Evolutionary conservation across 2,329 filamentous ascomycete species (phyloP).

Genomic region (Rugonectria rugulosa): DNA sequence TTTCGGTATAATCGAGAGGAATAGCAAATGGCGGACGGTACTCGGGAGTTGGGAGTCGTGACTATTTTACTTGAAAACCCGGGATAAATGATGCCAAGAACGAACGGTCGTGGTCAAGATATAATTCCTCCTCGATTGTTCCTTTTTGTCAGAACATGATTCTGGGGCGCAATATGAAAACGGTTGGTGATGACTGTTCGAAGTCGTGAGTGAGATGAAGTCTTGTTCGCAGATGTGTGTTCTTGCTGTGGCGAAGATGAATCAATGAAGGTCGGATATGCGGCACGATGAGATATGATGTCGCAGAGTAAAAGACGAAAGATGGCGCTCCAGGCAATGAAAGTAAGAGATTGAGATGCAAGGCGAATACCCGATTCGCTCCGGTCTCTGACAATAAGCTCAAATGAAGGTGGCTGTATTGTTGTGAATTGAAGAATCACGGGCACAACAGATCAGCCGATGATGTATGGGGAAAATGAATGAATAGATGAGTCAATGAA

Average conservation of each 20-base stretch:
- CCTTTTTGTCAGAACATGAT: slow-evolving; percentile 34
- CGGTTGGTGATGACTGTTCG: not conserved
- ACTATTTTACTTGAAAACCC: slow-evolving; percentile 14
- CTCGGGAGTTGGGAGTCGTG: slow-evolving; percentile 7
- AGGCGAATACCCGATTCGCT: slow-evolving; percentile 21
- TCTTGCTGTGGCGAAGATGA: slow-evolving; percentile 4
- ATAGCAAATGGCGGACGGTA: not conserved
- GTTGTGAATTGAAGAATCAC: not conserved
- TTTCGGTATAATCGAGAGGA: not conserved
- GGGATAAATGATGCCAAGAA: slow-evolving; percentile 22
- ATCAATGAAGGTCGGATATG: slow-evolving; percentile 7
- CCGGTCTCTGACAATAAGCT: not conserved
- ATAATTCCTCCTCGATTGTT: slow-evolving; percentile 32
- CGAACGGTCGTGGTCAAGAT: slow-evolving; percentile 15
- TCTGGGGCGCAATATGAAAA: not conserved
- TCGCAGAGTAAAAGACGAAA: not conserved
- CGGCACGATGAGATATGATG: not conserved
- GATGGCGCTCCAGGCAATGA: slow-evolving; percentile 14
- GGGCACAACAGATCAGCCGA: slow-evolving; percentile 5
- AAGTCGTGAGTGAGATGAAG: not conserved
- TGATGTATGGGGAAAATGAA: not conserved
- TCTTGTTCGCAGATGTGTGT: slow-evolving; percentile 1
- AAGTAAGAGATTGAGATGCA: not conserved
- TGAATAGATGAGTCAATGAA: not conserved
- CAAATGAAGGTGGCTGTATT: too few species aligned